phyloP scores from a whole-genome alignment of 2,329 filamentous ascomycete species.

The Dactylonectria macrodidyma region DNA sequence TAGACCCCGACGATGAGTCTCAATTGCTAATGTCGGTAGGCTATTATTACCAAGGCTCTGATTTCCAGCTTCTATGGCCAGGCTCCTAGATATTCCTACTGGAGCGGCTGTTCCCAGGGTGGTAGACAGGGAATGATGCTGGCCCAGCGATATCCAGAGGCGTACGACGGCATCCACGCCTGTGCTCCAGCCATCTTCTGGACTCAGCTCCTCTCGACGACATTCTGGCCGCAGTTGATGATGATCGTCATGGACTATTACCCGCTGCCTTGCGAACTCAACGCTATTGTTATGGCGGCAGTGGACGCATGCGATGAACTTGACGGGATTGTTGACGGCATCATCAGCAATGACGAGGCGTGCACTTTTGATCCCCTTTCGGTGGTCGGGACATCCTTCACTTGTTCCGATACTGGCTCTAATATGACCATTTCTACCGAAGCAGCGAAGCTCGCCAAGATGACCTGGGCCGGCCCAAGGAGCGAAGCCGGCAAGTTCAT shows the following conservation, averaged over 20 bases:
- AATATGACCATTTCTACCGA: slow-evolving; percentile 15
- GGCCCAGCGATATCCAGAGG: slow-evolving; percentile 65
- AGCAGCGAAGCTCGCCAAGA: slow-evolving; percentile 24
- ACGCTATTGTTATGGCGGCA: neutral
- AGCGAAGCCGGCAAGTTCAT: slow-evolving; percentile 1
- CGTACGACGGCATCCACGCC: slow-evolving; percentile 69
- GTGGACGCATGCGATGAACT: slow-evolving; percentile 6
- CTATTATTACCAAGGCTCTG: slow-evolving; percentile 59
- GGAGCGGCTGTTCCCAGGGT: slow-evolving; percentile 67
- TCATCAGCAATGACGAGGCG: slow-evolving; percentile 1
- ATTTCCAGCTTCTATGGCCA: slow-evolving; percentile 59
- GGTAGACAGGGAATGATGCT: slow-evolving; percentile 69
- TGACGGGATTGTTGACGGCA: slow-evolving; percentile 17
- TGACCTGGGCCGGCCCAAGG: slow-evolving; percentile 20
- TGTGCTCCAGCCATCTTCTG: slow-evolving; percentile 58
- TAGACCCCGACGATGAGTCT: neutral
- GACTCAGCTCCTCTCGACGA: slow-evolving; percentile 17
- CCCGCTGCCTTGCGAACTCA: slow-evolving; percentile 27
- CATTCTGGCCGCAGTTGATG: slow-evolving; percentile 27
- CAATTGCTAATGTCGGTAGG: slow-evolving; percentile 33
- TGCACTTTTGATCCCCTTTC: slow-evolving; percentile 12
- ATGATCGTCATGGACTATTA: slow-evolving; percentile 29
- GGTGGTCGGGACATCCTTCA: slow-evolving; percentile 7
- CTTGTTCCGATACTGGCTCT: slow-evolving; percentile 11
- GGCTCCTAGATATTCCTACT: slow-evolving; percentile 61